Base-by-base conservation (phyloP, 83 land plant species). In the Isoetes engelmannii region DNA sequence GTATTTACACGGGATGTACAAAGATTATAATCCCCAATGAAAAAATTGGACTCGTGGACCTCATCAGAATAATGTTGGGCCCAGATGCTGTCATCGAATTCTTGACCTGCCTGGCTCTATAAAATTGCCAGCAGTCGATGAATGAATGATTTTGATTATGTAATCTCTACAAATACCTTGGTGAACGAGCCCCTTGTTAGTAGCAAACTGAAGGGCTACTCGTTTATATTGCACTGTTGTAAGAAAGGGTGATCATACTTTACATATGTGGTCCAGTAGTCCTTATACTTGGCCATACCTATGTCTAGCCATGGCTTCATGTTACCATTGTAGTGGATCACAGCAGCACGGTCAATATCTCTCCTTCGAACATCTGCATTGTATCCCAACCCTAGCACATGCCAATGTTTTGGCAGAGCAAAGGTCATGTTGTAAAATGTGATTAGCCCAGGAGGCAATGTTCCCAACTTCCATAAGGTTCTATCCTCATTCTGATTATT, bases 301-400 rank as follows among this genome's bases (percentile, higher is more conserved):
- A 86, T 83, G 67, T 87, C 37, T 28, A 28, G 37, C 88, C 91
- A 87, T 3, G 91, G 91, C 59, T 85, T 87, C 88, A 87, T 70
- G 75, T 87, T 87, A 15, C 88, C 91, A 71, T 84, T 83, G 63
- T 85, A 87, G 66, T 87, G 91, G 63, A 87, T 76, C 48, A 87
- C 88, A 56, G 84, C 86, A 4, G 88, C 88, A 46, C 68, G 64
- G 12, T 82, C 84, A 45, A 87, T 87, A 0, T 80, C 84, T 73
- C 53, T 76, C 45, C 61, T 77, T 51, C 54, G 69, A 0, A 87
- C 70, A 69, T 65, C 79, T 4, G 88, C 79, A 60, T 87, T 72
- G 63, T 87, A 87, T 4, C 90, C 90, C 62, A 87, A 84, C 10
- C 87, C 87, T 28, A 87, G 72, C 3, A 87, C 82, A 70, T 84